A percentile compares a stretch with the other conserved stretches of the same genome.
These are phyloP conservation scores for Cudoniella acicularis DNA, from an alignment of 495 filamentous ascomycete genomes.

Conservation along the genomic window DNA sequence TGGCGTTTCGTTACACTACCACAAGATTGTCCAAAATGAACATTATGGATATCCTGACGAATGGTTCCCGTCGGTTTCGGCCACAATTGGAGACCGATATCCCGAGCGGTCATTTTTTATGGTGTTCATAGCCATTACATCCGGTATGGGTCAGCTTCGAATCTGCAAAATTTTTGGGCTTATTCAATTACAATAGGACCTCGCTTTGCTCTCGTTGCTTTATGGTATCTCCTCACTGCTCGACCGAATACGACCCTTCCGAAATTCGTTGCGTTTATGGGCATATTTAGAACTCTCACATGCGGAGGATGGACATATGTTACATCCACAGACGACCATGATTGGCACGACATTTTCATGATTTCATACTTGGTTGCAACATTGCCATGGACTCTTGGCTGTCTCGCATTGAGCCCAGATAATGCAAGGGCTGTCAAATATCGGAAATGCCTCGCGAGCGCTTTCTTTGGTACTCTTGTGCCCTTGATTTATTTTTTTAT, in stretches of 20 bases:
- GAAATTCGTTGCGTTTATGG: conserved; percentile 75
- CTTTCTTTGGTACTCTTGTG: conserved; percentile 88
- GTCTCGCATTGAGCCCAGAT: conserved; percentile 81
- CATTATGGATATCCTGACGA: conserved; percentile 95
- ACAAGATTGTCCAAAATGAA: conserved; percentile 97
- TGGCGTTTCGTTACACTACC: conserved; percentile 82
- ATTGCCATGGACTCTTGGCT: conserved; percentile 92
- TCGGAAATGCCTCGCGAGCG: conserved; percentile 74
- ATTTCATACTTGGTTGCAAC: conserved; percentile 95
- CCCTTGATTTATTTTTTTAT: conserved; percentile 97
- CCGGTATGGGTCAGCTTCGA: conserved; percentile 46
- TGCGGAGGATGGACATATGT: conserved; percentile 99
- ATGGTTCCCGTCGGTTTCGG: conserved; percentile 98
- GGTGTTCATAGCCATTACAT: conserved; percentile 94
- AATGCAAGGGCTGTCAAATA: conserved; percentile 84
- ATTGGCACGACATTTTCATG: conserved; percentile 99
- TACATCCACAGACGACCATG: conserved; percentile 96
- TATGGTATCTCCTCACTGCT: conserved; percentile 89
- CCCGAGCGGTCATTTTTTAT: conserved; percentile 96
- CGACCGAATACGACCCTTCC: conserved; percentile 70
- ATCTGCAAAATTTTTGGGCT: background rate
- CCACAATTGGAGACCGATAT: conserved; percentile 98
- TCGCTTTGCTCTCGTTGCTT: conserved; percentile 82
- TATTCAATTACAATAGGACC: conserved; percentile 53
- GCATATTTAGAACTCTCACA: conserved; percentile 83